Conservation (phyloP, 176 grass and related monocot genomes). For the Juncus effusus region DNA sequence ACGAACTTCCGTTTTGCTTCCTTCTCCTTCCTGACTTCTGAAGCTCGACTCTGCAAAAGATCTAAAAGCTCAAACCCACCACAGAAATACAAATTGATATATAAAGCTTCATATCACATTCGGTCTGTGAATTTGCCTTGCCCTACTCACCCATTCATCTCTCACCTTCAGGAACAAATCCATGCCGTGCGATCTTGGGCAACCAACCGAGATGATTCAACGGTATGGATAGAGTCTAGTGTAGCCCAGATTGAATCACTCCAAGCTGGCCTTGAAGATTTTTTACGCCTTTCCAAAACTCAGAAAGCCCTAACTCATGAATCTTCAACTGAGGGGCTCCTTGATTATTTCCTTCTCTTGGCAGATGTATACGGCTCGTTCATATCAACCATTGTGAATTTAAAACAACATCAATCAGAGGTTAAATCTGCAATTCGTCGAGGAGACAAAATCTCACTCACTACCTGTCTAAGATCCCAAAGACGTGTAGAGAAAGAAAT, state of each 20-base stretch:
- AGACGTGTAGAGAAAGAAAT: conserved; percentile 44
- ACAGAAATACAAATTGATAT: too few species aligned
- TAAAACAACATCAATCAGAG: conserved; percentile 40
- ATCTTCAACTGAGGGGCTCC: conserved; percentile 34
- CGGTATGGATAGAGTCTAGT: conserved; percentile 5
- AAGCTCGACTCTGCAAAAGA: too few species aligned
- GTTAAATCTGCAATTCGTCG: conserved; percentile 35
- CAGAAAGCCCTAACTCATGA: conserved; percentile 31
- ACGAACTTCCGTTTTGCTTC: too few species aligned
- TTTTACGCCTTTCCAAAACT: conserved; percentile 38
- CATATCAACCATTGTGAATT: conserved; percentile 34
- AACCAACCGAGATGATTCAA: background rate
- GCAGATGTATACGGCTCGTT: conserved; percentile 56
- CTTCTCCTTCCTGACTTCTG: too few species aligned
- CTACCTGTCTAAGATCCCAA: conserved; percentile 26
- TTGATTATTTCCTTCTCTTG: conserved; percentile 61
- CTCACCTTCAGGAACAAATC: too few species aligned
- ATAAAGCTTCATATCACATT: too few species aligned
- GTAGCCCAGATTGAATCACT: conserved; percentile 50
- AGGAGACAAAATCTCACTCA: conserved; percentile 20
- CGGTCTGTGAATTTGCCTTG: too few species aligned
- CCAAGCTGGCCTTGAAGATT: conserved; percentile 47
- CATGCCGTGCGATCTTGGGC: conserved; percentile 23
- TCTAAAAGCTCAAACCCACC: too few species aligned
- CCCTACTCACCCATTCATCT: too few species aligned